A percentile compares a stretch with the other conserved stretches of the same genome.
phyloP scores from a whole-genome alignment of 768 basidiomycete genomes.

The Tulasnella sp. region DNA sequence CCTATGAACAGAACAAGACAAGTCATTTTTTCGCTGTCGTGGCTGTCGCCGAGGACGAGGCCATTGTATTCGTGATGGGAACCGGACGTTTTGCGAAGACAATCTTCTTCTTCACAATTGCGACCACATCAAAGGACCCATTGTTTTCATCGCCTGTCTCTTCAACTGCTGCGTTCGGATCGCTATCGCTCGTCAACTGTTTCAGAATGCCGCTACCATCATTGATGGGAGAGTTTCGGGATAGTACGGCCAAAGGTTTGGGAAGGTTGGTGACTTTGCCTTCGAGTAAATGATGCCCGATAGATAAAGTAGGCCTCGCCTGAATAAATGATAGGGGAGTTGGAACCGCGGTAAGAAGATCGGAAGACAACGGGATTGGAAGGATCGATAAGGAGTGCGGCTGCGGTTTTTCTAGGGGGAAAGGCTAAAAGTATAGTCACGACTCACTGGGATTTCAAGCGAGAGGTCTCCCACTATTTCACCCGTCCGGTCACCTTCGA shows the following conservation, averaged over 20 bases:
- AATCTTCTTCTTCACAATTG: constrained; percentile 68
- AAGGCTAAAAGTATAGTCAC: too few species aligned
- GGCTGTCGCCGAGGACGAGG: too few species aligned
- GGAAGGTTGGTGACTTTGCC: constrained; percentile 63
- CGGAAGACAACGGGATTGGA: neutral
- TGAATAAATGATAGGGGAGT: constrained; percentile 21
- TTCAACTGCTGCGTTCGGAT: constrained; percentile 12
- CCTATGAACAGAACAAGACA: too few species aligned
- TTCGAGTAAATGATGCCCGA: constrained; percentile 85
- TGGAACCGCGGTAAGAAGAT: neutral
- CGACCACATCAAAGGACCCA: constrained; percentile 45
- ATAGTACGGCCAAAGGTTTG: constrained; percentile 71
- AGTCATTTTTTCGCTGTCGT: too few species aligned
- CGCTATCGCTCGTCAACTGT: neutral
- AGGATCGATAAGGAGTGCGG: neutral
- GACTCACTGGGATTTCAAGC: constrained; percentile 33
- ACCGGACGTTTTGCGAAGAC: constrained; percentile 74
- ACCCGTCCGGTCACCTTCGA: constrained; percentile 46
- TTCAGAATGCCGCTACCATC: neutral
- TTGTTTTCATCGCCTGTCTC: constrained; percentile 17
- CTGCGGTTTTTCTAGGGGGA: constrained; percentile 3
- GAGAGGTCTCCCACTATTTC: constrained; percentile 67
- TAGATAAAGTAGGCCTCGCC: constrained; percentile 65
- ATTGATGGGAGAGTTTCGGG: constrained; percentile 17
- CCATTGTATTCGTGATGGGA: too few species aligned